Conservation (phyloP, 352 stramenopile genomes). For the Pythium dissimile region DNA sequence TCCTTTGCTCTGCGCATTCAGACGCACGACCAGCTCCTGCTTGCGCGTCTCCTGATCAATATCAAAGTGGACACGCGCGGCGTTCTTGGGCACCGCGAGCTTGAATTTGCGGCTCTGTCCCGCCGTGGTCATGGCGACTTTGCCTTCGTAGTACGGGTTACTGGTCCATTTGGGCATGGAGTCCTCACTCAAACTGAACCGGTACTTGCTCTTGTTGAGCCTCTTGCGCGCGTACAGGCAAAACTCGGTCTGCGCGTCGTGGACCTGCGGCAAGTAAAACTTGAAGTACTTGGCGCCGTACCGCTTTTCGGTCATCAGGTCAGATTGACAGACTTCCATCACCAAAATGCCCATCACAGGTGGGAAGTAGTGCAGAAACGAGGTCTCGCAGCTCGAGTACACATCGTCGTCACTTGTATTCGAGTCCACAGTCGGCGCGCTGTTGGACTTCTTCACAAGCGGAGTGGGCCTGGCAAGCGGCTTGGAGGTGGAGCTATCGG, state of each 20-base stretch:
- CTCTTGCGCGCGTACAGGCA: slow-evolving; percentile 76
- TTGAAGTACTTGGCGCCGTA: slow-evolving; percentile 73
- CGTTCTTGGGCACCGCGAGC: slow-evolving; percentile 41
- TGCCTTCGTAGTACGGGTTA: slow-evolving; percentile 58
- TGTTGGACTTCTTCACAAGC: slow-evolving; percentile 22
- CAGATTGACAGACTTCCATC: slow-evolving; percentile 52
- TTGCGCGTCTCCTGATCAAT: slow-evolving; percentile 75
- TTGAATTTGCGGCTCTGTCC: slow-evolving; percentile 50
- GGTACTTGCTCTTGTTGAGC: slow-evolving; percentile 70
- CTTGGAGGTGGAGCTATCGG: not conserved
- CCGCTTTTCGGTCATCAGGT: slow-evolving; percentile 44
- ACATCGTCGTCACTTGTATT: slow-evolving; percentile 32
- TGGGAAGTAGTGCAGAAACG: slow-evolving; percentile 68
- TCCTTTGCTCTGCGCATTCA: slow-evolving; percentile 46
- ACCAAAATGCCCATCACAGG: slow-evolving; percentile 52
- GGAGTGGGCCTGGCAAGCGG: not conserved
- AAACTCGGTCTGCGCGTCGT: slow-evolving; percentile 65
- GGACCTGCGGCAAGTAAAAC: slow-evolving; percentile 73
- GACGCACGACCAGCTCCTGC: slow-evolving; percentile 58
- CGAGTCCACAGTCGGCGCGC: slow-evolving; percentile 21
- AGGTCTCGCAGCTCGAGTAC: slow-evolving; percentile 33
- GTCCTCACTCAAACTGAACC: slow-evolving; percentile 68
- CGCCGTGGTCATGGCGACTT: slow-evolving; percentile 48
- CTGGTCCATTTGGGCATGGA: slow-evolving; percentile 59
- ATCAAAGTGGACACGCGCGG: slow-evolving; percentile 50